Base-by-base conservation (phyloP, 352 stramenopile genomes). In the Globisporangium recalcitrans region DNA sequence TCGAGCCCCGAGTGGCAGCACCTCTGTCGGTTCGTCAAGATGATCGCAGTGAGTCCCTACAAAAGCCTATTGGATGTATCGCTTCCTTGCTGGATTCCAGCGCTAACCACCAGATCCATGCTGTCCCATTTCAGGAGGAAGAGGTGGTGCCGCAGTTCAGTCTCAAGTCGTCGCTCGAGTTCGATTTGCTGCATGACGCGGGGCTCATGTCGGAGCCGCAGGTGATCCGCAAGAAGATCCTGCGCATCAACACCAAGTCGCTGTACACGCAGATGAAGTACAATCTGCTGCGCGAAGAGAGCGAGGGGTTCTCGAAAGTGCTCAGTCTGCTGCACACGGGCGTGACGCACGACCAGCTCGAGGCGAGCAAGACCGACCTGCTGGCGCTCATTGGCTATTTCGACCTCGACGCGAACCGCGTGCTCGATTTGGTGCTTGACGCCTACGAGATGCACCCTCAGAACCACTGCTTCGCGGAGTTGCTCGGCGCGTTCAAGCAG, bases 211-310 rank as follows among this genome's bases (percentile, higher is more conserved):
- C 63, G 0, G 70, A 90, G 31, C 82, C 82, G 9, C 64, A 70
- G 8, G 49, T 75, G n/a, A 72, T 91, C 66, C 67, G 57, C 14
- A 89, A 85, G 66, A 93, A 92, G 61, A 73, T 90, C 70, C 69
- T 95, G 22, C 83, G 85, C 21, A 88, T 92, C 58, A 95, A 95
- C 64, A 95, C 85, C 46, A 92, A 92, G 68, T 92, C 77, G 29
- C 73, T 92, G 60, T 99, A 99, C 68, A 91, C 88, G 32, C 96
- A 99, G 71, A 84, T 95, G 72, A 98, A 98, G 73, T 99, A 97
- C 70, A 99, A 98, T 69, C 70, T 99, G 38, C 76, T 98, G 27
- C 87, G 87, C 16, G 97, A 99, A 72, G 96, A 99, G 75, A 98
- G 88, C 34, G 96, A 99, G 69, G 97, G 97, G 0, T 99, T 96